Evolutionary conservation across 2,329 filamentous ascomycete species (phyloP).

Genomic region (Sordariomycetes sp.): DNA sequence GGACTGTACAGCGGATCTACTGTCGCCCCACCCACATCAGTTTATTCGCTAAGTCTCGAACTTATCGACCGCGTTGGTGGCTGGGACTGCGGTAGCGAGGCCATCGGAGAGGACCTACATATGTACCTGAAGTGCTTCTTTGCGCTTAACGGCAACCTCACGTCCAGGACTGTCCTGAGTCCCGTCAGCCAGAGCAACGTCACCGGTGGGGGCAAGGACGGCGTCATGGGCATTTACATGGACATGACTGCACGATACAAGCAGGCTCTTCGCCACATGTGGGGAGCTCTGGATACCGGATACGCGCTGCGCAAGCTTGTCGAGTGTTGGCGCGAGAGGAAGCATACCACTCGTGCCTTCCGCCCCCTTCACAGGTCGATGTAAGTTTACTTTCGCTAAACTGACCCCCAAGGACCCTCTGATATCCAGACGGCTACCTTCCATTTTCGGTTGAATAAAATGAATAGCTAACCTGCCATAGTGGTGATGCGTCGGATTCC

Average conservation of each 20-base stretch:
- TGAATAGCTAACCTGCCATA: slow-evolving; percentile 9
- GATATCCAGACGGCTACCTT: neutral
- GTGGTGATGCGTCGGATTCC: slow-evolving; percentile 28
- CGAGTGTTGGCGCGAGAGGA: slow-evolving; percentile 44
- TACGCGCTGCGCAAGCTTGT: slow-evolving; percentile 45
- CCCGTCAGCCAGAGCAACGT: slow-evolving; percentile 65
- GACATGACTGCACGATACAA: slow-evolving; percentile 55
- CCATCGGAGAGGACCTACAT: slow-evolving; percentile 64
- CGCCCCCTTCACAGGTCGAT: slow-evolving; percentile 39
- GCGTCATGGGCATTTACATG: slow-evolving; percentile 35
- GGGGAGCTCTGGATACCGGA: slow-evolving; percentile 58
- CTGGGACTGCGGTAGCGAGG: slow-evolving; percentile 58
- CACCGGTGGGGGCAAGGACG: slow-evolving; percentile 40
- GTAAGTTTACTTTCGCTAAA: slow-evolving; percentile 12
- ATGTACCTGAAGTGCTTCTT: slow-evolving; percentile 74
- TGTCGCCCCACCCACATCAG: slow-evolving; percentile 58
- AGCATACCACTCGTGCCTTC: slow-evolving; percentile 39
- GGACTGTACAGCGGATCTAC: slow-evolving; percentile 50
- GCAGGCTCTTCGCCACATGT: slow-evolving; percentile 64
- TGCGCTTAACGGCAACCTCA: slow-evolving; percentile 55
- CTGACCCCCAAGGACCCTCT: neutral
- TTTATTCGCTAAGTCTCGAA: slow-evolving; percentile 56
- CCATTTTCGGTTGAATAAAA: neutral
- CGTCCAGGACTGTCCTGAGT: slow-evolving; percentile 48
- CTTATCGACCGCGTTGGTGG: slow-evolving; percentile 56